Base-by-base conservation (phyloP, 2,329 filamentous ascomycete species). In the Coniella lustricola region DNA sequence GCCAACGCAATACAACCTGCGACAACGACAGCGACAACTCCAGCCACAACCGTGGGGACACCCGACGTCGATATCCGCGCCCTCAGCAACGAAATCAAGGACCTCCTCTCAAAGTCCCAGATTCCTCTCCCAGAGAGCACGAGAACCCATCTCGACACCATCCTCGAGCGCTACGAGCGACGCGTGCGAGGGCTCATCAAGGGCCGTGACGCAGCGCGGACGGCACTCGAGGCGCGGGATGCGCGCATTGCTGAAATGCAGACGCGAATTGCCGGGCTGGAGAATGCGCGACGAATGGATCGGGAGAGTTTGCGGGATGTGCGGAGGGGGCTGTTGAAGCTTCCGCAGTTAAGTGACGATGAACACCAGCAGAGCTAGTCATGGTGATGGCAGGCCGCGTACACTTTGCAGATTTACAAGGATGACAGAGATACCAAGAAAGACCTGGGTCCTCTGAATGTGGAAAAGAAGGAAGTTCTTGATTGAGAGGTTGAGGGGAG, bases 151-250 rank as follows among this genome's bases (percentile, higher is more conserved):
- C 61, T 84, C 2, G 62, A 63, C 1, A 51, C 55, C 20, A 56
- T 77, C 7, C 67, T 87, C 29, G 69, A 73, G 32, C 75, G 67
- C 38, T 73, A 86, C 54, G 75, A 78, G 14, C 65, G 81, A 44
- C 74, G 72, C 44, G 72, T 74, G 0, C 77, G 76, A 57, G 86
- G 85, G 0, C 71, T 86, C 17, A 70, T 72, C 34, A 75, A 75
- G 53, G 84, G 84, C 0, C 71, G 85, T 2, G 85, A 91, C 51
- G 76, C 84, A 7, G 74, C 77, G 3, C 68, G 86, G n/a, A 63
- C 76, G 8, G 76, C 75, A 3, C 59, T 87, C 31, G 81, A 79
- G 59, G 71, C 73, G 4, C 82, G 82, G 54, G 83, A 91, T 25
- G 59, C 59, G n/a, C 62, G 59, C 44, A 64, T 68, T 36, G 63